phyloP scores from a whole-genome alignment of 2,329 filamentous ascomycete species.

The Penicillium fuscoglaucum region DNA sequence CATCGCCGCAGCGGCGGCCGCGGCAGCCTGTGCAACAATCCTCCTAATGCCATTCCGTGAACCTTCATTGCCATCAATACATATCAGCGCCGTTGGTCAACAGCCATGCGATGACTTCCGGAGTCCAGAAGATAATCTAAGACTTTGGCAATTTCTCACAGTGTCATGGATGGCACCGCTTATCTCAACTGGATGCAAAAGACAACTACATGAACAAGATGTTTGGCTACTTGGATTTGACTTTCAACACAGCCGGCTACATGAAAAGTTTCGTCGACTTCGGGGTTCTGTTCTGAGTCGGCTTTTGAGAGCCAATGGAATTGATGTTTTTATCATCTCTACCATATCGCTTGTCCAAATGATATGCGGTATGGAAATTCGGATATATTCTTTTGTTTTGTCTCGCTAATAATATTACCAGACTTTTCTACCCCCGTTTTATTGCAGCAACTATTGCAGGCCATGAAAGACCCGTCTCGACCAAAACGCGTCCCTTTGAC shows the following conservation, averaged over 20 bases:
- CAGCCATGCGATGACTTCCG: constrained; percentile 62
- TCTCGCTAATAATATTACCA: constrained; percentile 19
- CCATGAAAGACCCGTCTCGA: constrained; percentile 58
- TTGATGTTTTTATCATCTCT: constrained; percentile 72
- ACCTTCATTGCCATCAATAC: constrained; percentile 52
- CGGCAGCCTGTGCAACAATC: constrained; percentile 55
- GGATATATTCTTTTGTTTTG: constrained; percentile 16
- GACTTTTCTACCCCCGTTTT: constrained; percentile 65
- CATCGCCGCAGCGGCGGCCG: constrained; percentile 42
- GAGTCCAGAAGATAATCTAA: constrained; percentile 76
- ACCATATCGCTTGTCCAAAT: constrained; percentile 65
- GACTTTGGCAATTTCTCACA: constrained; percentile 78
- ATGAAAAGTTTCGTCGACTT: constrained; percentile 71
- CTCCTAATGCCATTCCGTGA: constrained; percentile 71
- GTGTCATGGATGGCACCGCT: constrained; percentile 80
- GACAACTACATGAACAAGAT: constrained; percentile 73
- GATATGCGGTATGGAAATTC: constrained; percentile 46
- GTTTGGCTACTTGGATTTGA: constrained; percentile 79
- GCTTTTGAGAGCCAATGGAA: constrained; percentile 71
- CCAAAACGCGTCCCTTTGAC: constrained; percentile 60
- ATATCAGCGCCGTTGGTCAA: constrained; percentile 61
- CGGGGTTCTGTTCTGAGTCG: constrained; percentile 70
- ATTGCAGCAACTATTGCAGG: constrained; percentile 68
- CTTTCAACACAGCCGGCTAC: constrained; percentile 76
- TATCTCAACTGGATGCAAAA: constrained; percentile 62